Evolutionary conservation across 169 alveolate genomes (phyloP).

Genomic region (Cryptosporidium canis): DNA sequence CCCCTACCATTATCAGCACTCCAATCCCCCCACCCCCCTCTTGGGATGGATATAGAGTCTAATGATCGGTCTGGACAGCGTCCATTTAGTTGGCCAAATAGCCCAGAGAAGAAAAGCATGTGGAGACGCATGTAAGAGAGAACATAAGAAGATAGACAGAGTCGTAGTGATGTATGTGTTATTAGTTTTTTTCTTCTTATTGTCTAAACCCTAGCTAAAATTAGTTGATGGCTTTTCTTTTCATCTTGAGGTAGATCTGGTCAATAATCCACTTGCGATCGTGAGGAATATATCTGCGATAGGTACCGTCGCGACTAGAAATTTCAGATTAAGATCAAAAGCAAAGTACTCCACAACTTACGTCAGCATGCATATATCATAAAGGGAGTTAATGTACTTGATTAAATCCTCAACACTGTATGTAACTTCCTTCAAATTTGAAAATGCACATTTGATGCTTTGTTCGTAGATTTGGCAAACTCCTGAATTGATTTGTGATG

Average conservation of each 20-base stretch:
- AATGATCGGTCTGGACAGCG: too few relatives aligned
- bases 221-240: conserved; percentile 9
- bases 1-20: too few relatives aligned
- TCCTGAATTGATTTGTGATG: neutral
- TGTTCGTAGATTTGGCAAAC: conserved; percentile 69
- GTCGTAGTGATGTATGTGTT: too few relatives aligned
- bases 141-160: too few relatives aligned
- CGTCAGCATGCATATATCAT: conserved; percentile 71
- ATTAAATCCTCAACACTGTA: conserved; percentile 51
- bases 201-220: neutral
- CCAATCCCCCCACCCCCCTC: too few relatives aligned
- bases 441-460: conserved; percentile 68
- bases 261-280: conserved; percentile 72
- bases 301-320: conserved; percentile 55
- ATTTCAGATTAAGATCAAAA: neutral
- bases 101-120: too few relatives aligned
- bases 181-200: neutral
- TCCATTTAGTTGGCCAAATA: too few relatives aligned
- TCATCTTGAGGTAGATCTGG: conserved; percentile 48
- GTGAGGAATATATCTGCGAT: conserved; percentile 63
- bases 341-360: neutral
- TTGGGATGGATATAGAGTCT: too few relatives aligned
- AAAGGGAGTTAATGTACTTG: conserved; percentile 63
- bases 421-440: conserved; percentile 52
- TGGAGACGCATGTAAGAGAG: too few relatives aligned